These are phyloP conservation scores for Alternaria atra DNA, from an alignment of 2,329 filamentous ascomycete species.

Conservation along the genomic window DNA sequence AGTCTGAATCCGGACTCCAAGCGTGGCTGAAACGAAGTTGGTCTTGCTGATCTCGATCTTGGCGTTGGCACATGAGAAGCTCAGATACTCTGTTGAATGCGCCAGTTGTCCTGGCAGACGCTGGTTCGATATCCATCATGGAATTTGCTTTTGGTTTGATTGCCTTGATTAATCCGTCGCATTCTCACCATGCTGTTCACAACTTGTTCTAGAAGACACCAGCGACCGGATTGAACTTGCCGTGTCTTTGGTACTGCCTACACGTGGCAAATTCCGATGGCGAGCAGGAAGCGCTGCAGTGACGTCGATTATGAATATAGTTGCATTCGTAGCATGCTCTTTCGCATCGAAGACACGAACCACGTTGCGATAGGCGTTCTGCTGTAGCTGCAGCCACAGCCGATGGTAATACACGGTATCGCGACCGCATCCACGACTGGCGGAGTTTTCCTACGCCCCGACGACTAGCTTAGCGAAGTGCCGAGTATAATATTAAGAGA, in stretches of 20 bases:
- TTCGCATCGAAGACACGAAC: not conserved
- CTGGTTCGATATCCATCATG: not conserved
- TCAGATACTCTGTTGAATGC: slow-evolving; percentile 7
- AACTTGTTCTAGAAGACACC: not conserved
- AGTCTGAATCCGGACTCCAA: slow-evolving; percentile 20
- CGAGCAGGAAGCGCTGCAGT: not conserved
- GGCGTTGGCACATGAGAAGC: slow-evolving; percentile 20
- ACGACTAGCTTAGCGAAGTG: not conserved
- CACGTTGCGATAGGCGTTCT: not conserved
- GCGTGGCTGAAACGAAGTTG: slow-evolving; percentile 40
- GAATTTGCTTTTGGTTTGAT: not conserved
- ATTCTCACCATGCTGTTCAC: not conserved
- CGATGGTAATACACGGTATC: not conserved
- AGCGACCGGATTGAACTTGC: not conserved
- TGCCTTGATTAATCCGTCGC: not conserved
- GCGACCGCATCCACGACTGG: not conserved
- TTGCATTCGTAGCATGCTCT: not conserved
- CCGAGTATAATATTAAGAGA: not conserved
- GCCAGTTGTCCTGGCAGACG: slow-evolving; percentile 9
- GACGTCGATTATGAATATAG: not conserved
- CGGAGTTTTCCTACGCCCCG: not conserved
- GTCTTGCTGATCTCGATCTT: slow-evolving; percentile 33
- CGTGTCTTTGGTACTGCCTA: not conserved
- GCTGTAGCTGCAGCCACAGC: not conserved
- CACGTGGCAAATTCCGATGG: not conserved